A percentile compares a stretch with the other conserved stretches of the same genome.
These are phyloP conservation scores for Quercus phellos DNA, from an alignment of 331 rosid species.

Conservation along the genomic window DNA sequence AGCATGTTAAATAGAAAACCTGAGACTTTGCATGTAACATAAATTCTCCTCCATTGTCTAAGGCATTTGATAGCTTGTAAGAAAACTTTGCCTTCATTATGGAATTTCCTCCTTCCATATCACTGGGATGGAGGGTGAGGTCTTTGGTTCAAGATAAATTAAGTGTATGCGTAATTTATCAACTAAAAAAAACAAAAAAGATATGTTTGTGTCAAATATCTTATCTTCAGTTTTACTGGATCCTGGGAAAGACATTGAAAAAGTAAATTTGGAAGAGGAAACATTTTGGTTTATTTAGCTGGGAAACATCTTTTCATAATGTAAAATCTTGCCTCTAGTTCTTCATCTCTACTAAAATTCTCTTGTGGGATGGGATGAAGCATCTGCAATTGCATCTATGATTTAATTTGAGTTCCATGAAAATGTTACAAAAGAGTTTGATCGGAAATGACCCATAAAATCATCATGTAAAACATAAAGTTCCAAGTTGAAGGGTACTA, in stretches of 20 bases:
- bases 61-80: background rate
- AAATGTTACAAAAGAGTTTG: background rate
- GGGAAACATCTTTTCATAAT: background rate
- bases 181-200: background rate
- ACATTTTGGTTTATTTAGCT: background rate
- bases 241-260: background rate
- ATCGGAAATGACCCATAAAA: background rate
- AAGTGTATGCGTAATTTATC: no score
- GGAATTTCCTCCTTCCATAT: no score
- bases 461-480: background rate
- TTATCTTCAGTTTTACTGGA: background rate
- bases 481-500: background rate
- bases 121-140: no score
- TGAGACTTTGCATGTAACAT: background rate
- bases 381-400: background rate
- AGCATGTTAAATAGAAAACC: background rate
- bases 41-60: background rate
- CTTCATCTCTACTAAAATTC: background rate
- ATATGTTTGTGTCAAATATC: background rate
- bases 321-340: background rate
- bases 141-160: no score
- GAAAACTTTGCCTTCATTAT: no score
- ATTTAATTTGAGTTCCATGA: background rate
- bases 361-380: background rate
- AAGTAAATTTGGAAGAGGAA: background rate